Evolutionary conservation across 176 grass and related monocot species (phyloP).

Genomic region (Juncus effusus): DNA sequence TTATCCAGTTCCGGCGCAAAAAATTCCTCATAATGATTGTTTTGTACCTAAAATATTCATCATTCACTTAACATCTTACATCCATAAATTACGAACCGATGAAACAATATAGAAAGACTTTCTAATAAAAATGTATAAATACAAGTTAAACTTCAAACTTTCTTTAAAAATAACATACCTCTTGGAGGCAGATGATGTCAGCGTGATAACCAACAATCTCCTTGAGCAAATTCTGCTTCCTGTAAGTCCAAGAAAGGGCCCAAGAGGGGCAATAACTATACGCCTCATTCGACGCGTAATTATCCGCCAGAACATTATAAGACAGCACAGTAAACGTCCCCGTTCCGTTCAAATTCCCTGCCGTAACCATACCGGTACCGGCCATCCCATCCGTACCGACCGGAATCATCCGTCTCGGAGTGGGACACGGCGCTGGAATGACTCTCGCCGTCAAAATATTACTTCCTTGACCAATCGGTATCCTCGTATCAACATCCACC

Average conservation of each 20-base stretch:
- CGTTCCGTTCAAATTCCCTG: constrained; percentile 34
- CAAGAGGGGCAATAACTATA: constrained; percentile 97
- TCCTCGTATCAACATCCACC: constrained; percentile 54
- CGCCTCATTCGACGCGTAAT: constrained; percentile 74
- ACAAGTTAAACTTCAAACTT: constrained; percentile 13
- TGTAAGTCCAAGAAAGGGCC: constrained; percentile 95
- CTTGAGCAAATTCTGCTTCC: constrained; percentile 93
- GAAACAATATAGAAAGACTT: constrained; percentile 7
- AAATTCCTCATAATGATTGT: constrained; percentile 88
- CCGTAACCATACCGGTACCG: constrained; percentile 64
- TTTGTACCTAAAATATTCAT: constrained; percentile 54
- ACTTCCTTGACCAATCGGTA: constrained; percentile 46
- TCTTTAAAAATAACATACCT: constrained; percentile 43
- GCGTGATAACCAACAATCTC: constrained; percentile 98
- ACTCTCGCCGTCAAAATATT: constrained; percentile 91
- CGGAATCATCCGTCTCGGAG: constrained; percentile 81
- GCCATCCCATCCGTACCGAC: constrained; percentile 59
- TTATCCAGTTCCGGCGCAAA: constrained; percentile 97
- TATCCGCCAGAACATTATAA: constrained; percentile 97
- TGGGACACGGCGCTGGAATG: constrained; percentile 92
- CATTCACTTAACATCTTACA: too few species aligned
- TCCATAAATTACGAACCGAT: too few species aligned
- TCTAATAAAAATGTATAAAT: too few species aligned
- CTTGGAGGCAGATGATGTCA: constrained; percentile 99
- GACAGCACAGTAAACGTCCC: constrained; percentile 89